A percentile compares a stretch with the other conserved stretches of the same genome.
These are phyloP conservation scores for Globisporangium splendens DNA, from an alignment of 352 stramenopile species.

Conservation along the genomic window DNA sequence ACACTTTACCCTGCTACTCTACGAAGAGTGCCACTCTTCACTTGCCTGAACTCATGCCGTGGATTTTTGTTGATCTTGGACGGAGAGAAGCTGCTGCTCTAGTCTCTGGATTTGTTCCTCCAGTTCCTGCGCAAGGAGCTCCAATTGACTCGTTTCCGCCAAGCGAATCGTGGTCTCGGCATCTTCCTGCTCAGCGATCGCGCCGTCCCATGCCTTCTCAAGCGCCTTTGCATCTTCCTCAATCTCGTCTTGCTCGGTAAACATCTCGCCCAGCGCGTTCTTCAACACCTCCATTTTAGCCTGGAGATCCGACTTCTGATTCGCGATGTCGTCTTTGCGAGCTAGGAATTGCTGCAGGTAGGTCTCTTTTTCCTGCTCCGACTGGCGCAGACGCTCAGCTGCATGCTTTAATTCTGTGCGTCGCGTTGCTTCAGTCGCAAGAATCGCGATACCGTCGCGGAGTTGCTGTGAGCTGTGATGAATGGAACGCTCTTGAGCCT, in stretches of 20 bases:
- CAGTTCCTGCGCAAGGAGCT: constrained; percentile 8
- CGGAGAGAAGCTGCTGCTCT: constrained; percentile 17
- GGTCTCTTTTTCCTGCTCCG: constrained; percentile 31
- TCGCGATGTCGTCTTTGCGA: constrained; percentile 28
- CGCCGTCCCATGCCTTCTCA: constrained; percentile 29
- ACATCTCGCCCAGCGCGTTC: constrained; percentile 25
- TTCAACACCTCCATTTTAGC: constrained; percentile 62
- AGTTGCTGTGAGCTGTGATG: constrained; percentile 22
- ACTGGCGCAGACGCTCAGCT: constrained; percentile 31
- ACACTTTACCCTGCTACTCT: background rate
- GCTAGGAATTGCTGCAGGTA: constrained; percentile 27
- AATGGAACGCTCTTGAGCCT: constrained; percentile 27
- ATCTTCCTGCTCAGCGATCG: constrained; percentile 48
- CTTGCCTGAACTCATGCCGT: background rate
- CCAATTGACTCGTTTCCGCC: constrained; percentile 39
- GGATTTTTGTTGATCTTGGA: background rate
- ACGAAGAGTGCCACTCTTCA: background rate
- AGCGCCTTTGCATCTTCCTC: constrained; percentile 36
- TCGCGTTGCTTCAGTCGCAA: constrained; percentile 29
- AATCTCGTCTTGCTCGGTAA: constrained; percentile 52
- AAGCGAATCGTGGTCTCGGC: constrained; percentile 69
- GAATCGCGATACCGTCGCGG: constrained; percentile 24
- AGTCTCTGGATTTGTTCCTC: constrained; percentile 25
- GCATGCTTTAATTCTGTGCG: constrained; percentile 34
- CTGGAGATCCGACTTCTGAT: constrained; percentile 40